Conservation (phyloP, 1,284 basidiomycete species). For the Ceratobasidium sp. region DNA sequence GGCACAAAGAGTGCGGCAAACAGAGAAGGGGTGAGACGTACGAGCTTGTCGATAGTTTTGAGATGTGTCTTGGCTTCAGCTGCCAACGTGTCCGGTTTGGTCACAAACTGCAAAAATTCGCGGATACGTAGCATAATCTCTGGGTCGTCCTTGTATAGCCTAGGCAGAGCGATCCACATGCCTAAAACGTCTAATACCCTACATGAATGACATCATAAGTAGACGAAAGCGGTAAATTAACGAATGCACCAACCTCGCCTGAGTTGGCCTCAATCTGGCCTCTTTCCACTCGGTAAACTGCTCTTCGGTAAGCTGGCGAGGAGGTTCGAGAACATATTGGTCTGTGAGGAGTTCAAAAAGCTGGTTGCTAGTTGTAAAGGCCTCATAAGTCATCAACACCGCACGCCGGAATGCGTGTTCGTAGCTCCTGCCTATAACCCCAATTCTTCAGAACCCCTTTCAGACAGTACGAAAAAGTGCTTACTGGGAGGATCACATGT, state of each 20-base stretch:
- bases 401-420: slow-evolving; percentile 64
- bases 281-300: slow-evolving; percentile 72
- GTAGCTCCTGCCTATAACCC: slow-evolving; percentile 45
- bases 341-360: slow-evolving; percentile 72
- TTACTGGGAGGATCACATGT: slow-evolving; percentile 58
- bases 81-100: slow-evolving; percentile 55
- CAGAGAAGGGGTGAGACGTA: slow-evolving; percentile 49
- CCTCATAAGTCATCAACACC: slow-evolving; percentile 81
- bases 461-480: neutral
- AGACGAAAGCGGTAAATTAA: neutral
- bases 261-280: slow-evolving; percentile 59
- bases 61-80: slow-evolving; percentile 59
- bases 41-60: slow-evolving; percentile 62
- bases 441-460: neutral
- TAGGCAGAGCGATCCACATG: slow-evolving; percentile 67
- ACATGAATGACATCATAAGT: neutral
- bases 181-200: slow-evolving; percentile 62
- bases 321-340: slow-evolving; percentile 65
- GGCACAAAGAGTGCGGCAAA: neutral
- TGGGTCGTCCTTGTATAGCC: slow-evolving; percentile 68
- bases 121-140: slow-evolving; percentile 63
- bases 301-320: slow-evolving; percentile 57
- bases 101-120: slow-evolving; percentile 61
- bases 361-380: slow-evolving; percentile 72
- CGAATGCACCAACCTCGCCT: slow-evolving; percentile 28